Evolutionary conservation across 495 filamentous ascomycete species (phyloP).

Genomic region (Bathelium albidoporum): DNA sequence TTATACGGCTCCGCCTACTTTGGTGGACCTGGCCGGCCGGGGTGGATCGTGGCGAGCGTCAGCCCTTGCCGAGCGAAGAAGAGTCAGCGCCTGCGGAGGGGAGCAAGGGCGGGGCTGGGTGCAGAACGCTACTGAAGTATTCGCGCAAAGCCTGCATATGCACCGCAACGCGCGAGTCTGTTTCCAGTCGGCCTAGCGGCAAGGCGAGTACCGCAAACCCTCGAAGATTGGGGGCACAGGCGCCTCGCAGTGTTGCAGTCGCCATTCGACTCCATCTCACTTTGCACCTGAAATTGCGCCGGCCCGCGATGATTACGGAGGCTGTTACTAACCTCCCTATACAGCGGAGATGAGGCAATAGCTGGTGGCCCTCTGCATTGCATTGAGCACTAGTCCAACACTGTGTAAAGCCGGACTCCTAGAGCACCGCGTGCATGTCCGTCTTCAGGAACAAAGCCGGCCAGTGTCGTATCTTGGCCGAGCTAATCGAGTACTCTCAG

Average conservation of each 20-base stretch:
- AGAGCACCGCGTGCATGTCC: not conserved
- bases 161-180: not conserved
- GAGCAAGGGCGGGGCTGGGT: constrained; percentile 5
- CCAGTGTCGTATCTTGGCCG: not conserved
- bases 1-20: constrained; percentile 12
- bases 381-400: not conserved
- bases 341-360: constrained; percentile 1
- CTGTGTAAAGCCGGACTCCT: not conserved
- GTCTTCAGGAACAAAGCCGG: not conserved
- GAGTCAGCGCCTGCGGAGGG: constrained; percentile 7
- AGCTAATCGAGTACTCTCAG: not conserved
- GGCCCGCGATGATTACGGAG: not conserved
- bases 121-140: constrained; percentile 3
- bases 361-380: constrained; percentile 4
- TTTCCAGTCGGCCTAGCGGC: constrained; percentile 1
- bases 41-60: constrained; percentile 10
- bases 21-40: constrained; percentile 20
- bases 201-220: not conserved
- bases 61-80: constrained; percentile 15
- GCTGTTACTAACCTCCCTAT: not conserved
- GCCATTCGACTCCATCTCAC: not conserved
- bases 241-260: not conserved
- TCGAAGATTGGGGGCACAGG: not conserved
- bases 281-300: not conserved
- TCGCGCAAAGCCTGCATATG: constrained; percentile 5